A percentile compares a stretch with the other conserved stretches of the same genome.
These are phyloP conservation scores for Anthracocystis panici-leucophaei DNA, from an alignment of 1,284 basidiomycete species.

Conservation along the genomic window DNA sequence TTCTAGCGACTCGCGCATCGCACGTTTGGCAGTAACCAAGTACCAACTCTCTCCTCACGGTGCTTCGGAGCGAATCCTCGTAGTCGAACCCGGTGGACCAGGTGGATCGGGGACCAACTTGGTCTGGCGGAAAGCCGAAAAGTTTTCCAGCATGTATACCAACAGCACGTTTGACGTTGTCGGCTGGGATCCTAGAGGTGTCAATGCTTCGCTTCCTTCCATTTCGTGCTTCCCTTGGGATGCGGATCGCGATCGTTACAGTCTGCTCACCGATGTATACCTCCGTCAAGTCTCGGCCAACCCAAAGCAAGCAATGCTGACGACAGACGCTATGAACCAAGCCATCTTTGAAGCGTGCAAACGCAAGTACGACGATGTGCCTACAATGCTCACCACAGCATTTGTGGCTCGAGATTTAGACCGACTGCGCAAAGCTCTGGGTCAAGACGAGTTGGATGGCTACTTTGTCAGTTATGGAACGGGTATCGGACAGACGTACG, in stretches of 20 bases:
- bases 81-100: conserved; percentile 51
- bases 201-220: conserved; percentile 35
- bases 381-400: conserved; percentile 34
- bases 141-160: conserved; percentile 14
- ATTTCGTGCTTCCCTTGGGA: conserved; percentile 43
- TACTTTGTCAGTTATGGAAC: conserved; percentile 52
- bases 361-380: conserved; percentile 28
- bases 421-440: conserved; percentile 37
- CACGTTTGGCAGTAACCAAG: conserved; percentile 31
- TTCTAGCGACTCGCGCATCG: conserved; percentile 23
- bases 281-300: conserved; percentile 6
- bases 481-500: conserved; percentile 44
- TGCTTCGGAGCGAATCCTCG: conserved; percentile 22
- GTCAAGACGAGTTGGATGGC: conserved; percentile 24
- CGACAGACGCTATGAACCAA: conserved; percentile 24
- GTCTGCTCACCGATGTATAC: conserved; percentile 13
- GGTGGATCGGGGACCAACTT: conserved; percentile 39
- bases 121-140: conserved; percentile 25
- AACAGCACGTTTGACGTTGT: conserved; percentile 36
- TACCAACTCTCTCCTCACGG: conserved; percentile 17
- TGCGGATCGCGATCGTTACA: conserved; percentile 49
- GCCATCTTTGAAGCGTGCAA: conserved; percentile 35
- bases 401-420: conserved; percentile 49
- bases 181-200: conserved; percentile 48
- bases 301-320: conserved; percentile 8